Evolutionary conservation across 2,329 filamentous ascomycete species (phyloP).

Genomic region (Sarocladium kiliense): DNA sequence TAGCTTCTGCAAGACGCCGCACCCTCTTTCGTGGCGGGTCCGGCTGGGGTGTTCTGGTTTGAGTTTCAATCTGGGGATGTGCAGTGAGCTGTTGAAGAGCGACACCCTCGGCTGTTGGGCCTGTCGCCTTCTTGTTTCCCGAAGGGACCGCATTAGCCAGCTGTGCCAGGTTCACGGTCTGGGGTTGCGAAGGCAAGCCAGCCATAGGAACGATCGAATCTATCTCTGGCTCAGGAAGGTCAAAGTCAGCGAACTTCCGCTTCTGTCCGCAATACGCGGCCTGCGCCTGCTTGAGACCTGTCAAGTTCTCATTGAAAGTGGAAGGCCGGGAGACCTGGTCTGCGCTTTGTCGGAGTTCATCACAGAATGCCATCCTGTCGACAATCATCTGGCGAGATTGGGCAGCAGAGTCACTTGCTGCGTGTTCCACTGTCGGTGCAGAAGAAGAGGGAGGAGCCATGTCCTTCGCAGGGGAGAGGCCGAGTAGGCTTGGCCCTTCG

Average conservation of each 20-base stretch:
- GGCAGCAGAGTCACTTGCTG: neutral
- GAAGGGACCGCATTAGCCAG: neutral
- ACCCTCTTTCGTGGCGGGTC: constrained; percentile 24
- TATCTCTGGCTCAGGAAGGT: neutral
- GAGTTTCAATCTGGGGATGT: neutral
- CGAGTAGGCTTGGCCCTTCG: too few relatives aligned
- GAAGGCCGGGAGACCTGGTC: neutral
- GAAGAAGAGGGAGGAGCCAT: neutral
- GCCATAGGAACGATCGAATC: neutral
- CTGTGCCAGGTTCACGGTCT: neutral
- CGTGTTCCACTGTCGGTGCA: neutral
- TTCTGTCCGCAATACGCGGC: neutral
- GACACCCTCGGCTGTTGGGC: neutral
- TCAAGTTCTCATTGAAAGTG: neutral
- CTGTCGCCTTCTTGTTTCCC: neutral
- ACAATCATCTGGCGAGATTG: neutral
- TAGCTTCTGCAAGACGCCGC: constrained; percentile 27
- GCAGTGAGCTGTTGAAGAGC: neutral
- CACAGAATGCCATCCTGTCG: neutral
- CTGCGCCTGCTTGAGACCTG: neutral
- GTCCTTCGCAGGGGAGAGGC: too few relatives aligned
- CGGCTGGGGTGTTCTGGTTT: neutral
- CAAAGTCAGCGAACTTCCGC: neutral
- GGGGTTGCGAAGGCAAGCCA: neutral
- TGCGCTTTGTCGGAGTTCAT: neutral